These are phyloP conservation scores for Penicillium corylophilum DNA, from an alignment of 2,329 filamentous ascomycete species.

Conservation along the genomic window DNA sequence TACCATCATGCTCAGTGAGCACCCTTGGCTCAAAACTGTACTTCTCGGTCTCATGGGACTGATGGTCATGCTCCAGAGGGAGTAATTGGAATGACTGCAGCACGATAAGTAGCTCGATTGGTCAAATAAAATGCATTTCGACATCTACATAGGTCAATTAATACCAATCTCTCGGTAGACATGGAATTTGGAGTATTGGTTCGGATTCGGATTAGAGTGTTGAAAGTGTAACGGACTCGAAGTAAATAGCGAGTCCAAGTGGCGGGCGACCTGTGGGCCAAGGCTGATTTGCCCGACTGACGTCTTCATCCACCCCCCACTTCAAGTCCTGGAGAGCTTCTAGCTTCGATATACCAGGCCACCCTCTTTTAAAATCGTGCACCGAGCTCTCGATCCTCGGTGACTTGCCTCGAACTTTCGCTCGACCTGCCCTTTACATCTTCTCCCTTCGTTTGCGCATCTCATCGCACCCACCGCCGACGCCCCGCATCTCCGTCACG, in stretches of 20 bases:
- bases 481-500: slow-evolving; percentile 16
- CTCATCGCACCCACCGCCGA: slow-evolving; percentile 2
- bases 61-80: slow-evolving; percentile 86
- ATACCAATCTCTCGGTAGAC: not conserved
- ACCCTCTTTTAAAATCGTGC: not conserved
- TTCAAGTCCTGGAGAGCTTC: slow-evolving; percentile 10
- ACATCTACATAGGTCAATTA: not conserved
- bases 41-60: slow-evolving; percentile 94
- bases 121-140: not conserved
- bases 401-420: not conserved
- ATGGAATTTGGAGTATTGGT: not conserved
- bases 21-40: slow-evolving; percentile 95
- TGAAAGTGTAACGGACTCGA: not conserved
- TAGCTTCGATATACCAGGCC: slow-evolving; percentile 6
- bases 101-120: not conserved
- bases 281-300: slow-evolving; percentile 12
- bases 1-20: slow-evolving; percentile 90
- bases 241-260: not conserved
- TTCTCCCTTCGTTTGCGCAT: not conserved
- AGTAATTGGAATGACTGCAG: slow-evolving; percentile 52
- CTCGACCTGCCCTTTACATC: not conserved
- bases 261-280: not conserved
- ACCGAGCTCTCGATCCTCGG: not conserved
- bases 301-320: slow-evolving; percentile 18
- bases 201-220: not conserved